A percentile compares a stretch with the other conserved stretches of the same genome.
Conservation (phyloP, 2,329 filamentous ascomycete genomes). For the Phaeosphaeriaceae sp. region DNA sequence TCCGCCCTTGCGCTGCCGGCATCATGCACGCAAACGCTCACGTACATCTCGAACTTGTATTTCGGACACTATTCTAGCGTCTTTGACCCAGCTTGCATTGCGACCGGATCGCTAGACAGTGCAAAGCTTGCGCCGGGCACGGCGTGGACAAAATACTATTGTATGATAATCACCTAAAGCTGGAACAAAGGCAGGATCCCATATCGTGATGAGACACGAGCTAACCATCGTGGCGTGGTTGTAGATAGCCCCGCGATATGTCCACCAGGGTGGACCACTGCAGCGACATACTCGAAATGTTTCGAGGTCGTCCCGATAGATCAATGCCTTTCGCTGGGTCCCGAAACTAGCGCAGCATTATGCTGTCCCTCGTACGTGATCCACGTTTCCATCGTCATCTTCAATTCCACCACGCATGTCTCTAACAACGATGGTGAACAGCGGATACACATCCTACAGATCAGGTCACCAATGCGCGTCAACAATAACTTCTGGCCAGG, state of each 20-base stretch:
- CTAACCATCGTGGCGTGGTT: neutral
- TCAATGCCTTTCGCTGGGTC: neutral
- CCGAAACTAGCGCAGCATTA: neutral
- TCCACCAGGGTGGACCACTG: neutral
- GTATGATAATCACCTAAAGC: neutral
- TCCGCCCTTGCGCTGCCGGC: neutral
- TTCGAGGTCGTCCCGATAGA: neutral
- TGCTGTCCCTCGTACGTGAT: neutral
- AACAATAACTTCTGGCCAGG: neutral
- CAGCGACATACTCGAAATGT: neutral
- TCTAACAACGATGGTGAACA: neutral
- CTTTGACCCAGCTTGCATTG: neutral
- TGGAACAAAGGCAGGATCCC: too few relatives aligned
- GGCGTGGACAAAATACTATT: neutral
- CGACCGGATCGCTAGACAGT: neutral
- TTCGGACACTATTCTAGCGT: neutral
- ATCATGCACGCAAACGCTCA: neutral
- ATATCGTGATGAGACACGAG: neutral
- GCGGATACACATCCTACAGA: neutral
- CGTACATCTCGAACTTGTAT: neutral
- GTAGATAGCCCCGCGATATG: slow-evolving; percentile 2
- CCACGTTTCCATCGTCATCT: neutral
- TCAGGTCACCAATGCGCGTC: neutral
- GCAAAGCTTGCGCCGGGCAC: neutral
- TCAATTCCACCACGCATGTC: neutral